Evolutionary conservation across 371 early-diverging fungal genomes (phyloP).

Genomic region (Dentiscutata heterogama): DNA sequence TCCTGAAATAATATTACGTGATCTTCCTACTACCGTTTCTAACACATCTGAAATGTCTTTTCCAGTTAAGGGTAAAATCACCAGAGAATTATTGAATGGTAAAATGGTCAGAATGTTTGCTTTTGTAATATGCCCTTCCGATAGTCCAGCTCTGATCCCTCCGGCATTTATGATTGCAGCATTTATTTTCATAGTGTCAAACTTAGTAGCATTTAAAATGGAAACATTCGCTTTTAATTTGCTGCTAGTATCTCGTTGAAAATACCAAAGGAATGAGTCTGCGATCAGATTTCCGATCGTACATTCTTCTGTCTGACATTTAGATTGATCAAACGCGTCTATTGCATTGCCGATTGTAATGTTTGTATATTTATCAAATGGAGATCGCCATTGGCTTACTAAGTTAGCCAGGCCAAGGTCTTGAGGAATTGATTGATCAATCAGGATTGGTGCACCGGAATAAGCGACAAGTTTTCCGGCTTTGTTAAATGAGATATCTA

Average conservation of each 20-base stretch:
- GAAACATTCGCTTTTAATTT: conserved; percentile 2
- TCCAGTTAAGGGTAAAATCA: conserved; percentile 60
- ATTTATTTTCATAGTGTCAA: conserved; percentile 44
- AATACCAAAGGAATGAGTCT: conserved; percentile 52
- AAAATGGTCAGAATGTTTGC: conserved; percentile 63
- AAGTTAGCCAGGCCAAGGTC: conserved; percentile 52
- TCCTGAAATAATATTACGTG: conserved; percentile 42
- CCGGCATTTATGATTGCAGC: conserved; percentile 67
- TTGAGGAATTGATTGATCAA: conserved; percentile 60
- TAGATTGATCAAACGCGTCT: conserved; percentile 51
- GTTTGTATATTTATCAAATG: conserved; percentile 60
- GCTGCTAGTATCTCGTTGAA: conserved; percentile 51
- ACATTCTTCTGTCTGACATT: conserved; percentile 62
- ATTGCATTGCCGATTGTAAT: conserved; percentile 58
- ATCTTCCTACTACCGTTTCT: conserved; percentile 53
- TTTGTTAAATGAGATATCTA: conserved; percentile 70
- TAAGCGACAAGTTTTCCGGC: conserved; percentile 58
- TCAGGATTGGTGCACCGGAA: conserved; percentile 66
- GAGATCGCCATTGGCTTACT: conserved; percentile 60
- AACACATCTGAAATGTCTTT: conserved; percentile 55
- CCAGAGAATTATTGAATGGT: conserved; percentile 68
- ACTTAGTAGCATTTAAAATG: no score
- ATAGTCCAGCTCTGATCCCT: conserved; percentile 64
- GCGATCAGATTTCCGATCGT: conserved; percentile 64
- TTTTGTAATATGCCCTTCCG: conserved; percentile 61